Conservation (phyloP, 1,284 basidiomycete genomes). For the Xerocomus nothofagi region DNA sequence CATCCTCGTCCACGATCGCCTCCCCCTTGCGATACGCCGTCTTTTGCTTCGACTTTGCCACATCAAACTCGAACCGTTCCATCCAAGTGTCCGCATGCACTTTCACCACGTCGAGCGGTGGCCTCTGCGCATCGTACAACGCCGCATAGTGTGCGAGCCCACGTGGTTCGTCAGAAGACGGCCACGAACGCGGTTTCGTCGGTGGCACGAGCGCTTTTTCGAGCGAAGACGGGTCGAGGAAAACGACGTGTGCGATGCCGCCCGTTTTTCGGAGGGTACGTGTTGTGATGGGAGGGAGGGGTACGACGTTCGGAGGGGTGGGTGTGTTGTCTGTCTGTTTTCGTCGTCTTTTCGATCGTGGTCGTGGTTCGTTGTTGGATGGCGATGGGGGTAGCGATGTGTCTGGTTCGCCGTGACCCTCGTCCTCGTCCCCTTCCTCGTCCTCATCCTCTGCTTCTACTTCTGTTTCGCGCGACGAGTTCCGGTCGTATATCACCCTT, state of each 20-base stretch:
- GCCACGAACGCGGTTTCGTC: slow-evolving; percentile 58
- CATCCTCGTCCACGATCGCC: slow-evolving; percentile 88
- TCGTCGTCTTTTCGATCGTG: slow-evolving; percentile 49
- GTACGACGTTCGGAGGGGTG: slow-evolving; percentile 49
- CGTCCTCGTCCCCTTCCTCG: no score
- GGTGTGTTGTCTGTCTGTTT: slow-evolving; percentile 33
- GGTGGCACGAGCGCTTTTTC: slow-evolving; percentile 56
- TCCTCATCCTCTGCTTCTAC: slow-evolving; percentile 17
- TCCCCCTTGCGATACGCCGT: slow-evolving; percentile 75
- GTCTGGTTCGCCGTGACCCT: no score
- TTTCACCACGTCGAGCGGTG: slow-evolving; percentile 68
- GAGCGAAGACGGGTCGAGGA: slow-evolving; percentile 74
- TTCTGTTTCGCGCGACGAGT: slow-evolving; percentile 33
- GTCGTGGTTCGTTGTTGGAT: slow-evolving; percentile 35
- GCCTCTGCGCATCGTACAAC: slow-evolving; percentile 64
- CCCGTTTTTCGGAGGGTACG: slow-evolving; percentile 66
- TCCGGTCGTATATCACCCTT: slow-evolving; percentile 55
- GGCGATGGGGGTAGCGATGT: not conserved
- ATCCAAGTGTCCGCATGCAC: slow-evolving; percentile 78
- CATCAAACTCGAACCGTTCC: slow-evolving; percentile 72
- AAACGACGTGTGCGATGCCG: slow-evolving; percentile 71
- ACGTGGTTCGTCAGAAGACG: slow-evolving; percentile 53
- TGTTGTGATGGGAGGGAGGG: slow-evolving; percentile 54
- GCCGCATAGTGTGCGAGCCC: slow-evolving; percentile 73
- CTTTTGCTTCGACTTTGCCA: slow-evolving; percentile 60